These are phyloP conservation scores for Candida jianshihensis DNA, from an alignment of 805 yeast species.

Conservation along the genomic window DNA sequence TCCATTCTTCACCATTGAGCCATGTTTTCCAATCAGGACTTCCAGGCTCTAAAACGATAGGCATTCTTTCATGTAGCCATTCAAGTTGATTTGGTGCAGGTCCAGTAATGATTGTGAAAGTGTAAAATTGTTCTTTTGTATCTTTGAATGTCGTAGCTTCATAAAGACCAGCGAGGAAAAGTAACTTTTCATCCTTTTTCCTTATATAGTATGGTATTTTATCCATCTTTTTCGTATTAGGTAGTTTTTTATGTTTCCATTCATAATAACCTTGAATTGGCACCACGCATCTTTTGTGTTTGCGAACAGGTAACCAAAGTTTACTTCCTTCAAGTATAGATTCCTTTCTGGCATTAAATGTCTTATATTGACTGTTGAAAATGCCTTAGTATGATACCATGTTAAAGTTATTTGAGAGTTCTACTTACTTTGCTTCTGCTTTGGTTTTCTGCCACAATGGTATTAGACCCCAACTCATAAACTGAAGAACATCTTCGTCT, in stretches of 20 bases:
- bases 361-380: slow-evolving; percentile 35
- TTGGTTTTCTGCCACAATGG: slow-evolving; percentile 55
- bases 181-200: slow-evolving; percentile 41
- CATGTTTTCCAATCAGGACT: slow-evolving; percentile 54
- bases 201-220: slow-evolving; percentile 63
- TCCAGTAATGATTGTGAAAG: slow-evolving; percentile 71
- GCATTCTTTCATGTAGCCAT: slow-evolving; percentile 78
- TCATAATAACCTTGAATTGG: slow-evolving; percentile 85
- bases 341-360: slow-evolving; percentile 74
- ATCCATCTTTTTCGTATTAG: slow-evolving; percentile 26
- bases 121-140: slow-evolving; percentile 25
- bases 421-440: too few relatives aligned
- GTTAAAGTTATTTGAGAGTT: too few relatives aligned
- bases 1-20: slow-evolving; percentile 44
- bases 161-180: slow-evolving; percentile 62
- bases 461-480: slow-evolving; percentile 77
- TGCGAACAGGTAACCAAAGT: slow-evolving; percentile 51
- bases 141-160: slow-evolving; percentile 18
- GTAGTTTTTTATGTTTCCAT: slow-evolving; percentile 41
- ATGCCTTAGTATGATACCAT: too few relatives aligned
- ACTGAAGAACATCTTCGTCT: slow-evolving; percentile 26
- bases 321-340: slow-evolving; percentile 39
- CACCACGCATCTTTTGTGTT: slow-evolving; percentile 57
- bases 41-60: slow-evolving; percentile 58
- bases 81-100: slow-evolving; percentile 53